A percentile compares a stretch with the other conserved stretches of the same genome.
phyloP scores from a whole-genome alignment of 2,329 filamentous ascomycete species.

The Colletotrichum melonis region DNA sequence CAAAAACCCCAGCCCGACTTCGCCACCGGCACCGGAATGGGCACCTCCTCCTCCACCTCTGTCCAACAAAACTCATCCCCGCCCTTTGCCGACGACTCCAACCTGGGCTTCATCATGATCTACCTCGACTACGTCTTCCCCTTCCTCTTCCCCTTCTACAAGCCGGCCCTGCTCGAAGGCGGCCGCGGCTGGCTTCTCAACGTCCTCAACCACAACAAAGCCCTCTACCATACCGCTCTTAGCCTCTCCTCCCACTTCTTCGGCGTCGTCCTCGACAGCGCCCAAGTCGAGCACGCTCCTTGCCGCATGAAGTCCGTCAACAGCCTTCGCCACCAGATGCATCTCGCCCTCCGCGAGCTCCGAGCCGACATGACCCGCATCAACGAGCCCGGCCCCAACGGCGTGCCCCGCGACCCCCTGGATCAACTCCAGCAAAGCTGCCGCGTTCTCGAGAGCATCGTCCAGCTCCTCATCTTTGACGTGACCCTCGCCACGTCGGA shows the following conservation, averaged over 20 bases:
- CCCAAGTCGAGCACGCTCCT: conserved; percentile 36
- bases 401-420: conserved; percentile 42
- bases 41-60: not conserved
- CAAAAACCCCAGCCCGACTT: not conserved
- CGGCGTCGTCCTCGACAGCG: conserved; percentile 54
- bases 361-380: conserved; percentile 53
- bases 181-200: conserved; percentile 71
- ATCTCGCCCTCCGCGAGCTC: conserved; percentile 56
- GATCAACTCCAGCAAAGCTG: conserved; percentile 48
- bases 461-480: conserved; percentile 67
- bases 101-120: conserved; percentile 61
- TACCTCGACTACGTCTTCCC: conserved; percentile 73
- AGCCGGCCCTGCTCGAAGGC: conserved; percentile 64
- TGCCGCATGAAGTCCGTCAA: conserved; percentile 40
- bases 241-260: conserved; percentile 69
- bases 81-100: conserved; percentile 31
- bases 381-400: conserved; percentile 41
- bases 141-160: conserved; percentile 72
- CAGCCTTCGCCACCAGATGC: conserved; percentile 55
- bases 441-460: conserved; percentile 60
- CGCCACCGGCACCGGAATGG: not conserved
- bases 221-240: conserved; percentile 67
- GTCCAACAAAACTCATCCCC: not conserved
- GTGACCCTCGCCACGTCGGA: conserved; percentile 56
- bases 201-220: conserved; percentile 65